Percentiles rank a stretch among this genome's conserved stretches.
These are phyloP conservation scores for Xylaria intraflava DNA, from an alignment of 495 filamentous ascomycete species.

Conservation along the genomic window DNA sequence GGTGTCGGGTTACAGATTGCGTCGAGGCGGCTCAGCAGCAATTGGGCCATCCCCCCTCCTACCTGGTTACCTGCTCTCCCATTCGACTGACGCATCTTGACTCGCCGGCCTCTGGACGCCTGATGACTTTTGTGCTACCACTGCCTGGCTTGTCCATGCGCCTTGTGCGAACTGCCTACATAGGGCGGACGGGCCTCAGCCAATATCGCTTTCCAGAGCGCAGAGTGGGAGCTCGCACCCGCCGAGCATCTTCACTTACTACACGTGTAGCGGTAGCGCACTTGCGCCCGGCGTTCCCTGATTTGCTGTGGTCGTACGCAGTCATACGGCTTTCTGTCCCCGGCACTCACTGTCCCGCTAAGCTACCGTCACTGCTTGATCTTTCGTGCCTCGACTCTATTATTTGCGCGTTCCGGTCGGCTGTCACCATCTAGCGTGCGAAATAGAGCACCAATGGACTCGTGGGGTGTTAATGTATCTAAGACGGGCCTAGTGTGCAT, in stretches of 20 bases:
- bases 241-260: neutral
- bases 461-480: neutral
- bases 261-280: neutral
- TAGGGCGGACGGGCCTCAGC: neutral
- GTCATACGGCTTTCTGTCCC: slow-evolving; percentile 6
- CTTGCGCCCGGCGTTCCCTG: slow-evolving; percentile 1
- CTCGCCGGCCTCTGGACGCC: neutral
- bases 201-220: neutral
- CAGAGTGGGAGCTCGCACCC: neutral
- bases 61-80: too few relatives aligned
- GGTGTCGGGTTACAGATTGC: neutral
- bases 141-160: too few relatives aligned
- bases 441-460: neutral
- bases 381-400: neutral
- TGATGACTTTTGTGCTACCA: neutral
- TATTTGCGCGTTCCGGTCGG: neutral
- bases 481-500: neutral
- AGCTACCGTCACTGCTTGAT: neutral
- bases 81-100: neutral
- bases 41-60: neutral
- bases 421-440: neutral
- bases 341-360: neutral
- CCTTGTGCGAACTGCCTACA: neutral
- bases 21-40: neutral
- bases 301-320: neutral